Evolutionary conservation across 164 flowering plant genomes (phyloP).

Genomic region (Stephania japonica): DNA sequence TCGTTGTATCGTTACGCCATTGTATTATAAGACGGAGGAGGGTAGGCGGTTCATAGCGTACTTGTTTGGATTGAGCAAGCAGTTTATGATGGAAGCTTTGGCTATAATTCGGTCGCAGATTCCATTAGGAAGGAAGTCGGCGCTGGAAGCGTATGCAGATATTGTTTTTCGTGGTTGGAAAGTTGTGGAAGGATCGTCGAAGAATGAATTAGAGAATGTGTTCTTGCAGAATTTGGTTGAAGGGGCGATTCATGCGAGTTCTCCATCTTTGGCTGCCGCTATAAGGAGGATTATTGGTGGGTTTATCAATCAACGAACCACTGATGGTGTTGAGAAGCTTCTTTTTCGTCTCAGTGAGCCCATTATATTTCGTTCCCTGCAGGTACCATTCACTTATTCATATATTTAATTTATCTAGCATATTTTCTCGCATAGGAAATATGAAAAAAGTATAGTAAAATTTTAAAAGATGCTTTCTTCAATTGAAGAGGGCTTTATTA

Average conservation of each 20-base stretch:
- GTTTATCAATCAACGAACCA: slow-evolving; percentile 62
- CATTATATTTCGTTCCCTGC: slow-evolving; percentile 75
- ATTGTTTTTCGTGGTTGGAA: slow-evolving; percentile 83
- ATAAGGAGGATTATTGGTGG: slow-evolving; percentile 80
- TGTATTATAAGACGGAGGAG: slow-evolving; percentile 83
- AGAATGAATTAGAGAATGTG: slow-evolving; percentile 56
- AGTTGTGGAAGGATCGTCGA: slow-evolving; percentile 35
- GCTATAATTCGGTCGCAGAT: slow-evolving; percentile 81
- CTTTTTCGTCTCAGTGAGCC: slow-evolving; percentile 88
- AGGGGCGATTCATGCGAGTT: slow-evolving; percentile 64
- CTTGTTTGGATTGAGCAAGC: slow-evolving; percentile 58
- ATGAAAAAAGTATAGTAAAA: too few species aligned
- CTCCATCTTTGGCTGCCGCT: slow-evolving; percentile 53
- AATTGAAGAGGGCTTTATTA: not conserved
- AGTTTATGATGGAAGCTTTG: slow-evolving; percentile 67
- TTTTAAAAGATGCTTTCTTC: too few species aligned
- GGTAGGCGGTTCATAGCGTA: slow-evolving; percentile 71
- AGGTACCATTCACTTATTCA: slow-evolving; percentile 36
- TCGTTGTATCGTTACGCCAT: slow-evolving; percentile 69
- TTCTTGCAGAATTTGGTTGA: slow-evolving; percentile 78
- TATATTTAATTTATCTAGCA: not conserved
- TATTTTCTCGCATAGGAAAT: not conserved
- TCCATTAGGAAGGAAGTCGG: slow-evolving; percentile 80
- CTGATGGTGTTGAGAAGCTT: slow-evolving; percentile 77
- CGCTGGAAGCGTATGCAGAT: slow-evolving; percentile 77